Evolutionary conservation across 2,329 filamentous ascomycete species (phyloP).

Genomic region (Cladosporium sphaerospermum): DNA sequence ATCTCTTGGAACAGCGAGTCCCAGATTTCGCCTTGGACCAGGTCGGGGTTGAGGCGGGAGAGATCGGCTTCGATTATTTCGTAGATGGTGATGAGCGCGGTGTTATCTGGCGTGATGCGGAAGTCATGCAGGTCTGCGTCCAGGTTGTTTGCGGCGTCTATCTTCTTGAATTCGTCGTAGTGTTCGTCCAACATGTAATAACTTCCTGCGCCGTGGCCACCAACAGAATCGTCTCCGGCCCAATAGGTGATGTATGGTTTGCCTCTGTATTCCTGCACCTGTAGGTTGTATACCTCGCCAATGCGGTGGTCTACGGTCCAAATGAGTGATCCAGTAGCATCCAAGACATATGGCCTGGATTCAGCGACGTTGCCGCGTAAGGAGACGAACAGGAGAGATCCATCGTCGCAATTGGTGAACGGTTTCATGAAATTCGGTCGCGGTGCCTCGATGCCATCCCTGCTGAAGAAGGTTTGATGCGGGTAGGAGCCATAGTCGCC

Average conservation of each 20-base stretch:
- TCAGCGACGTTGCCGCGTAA: conserved; percentile 21
- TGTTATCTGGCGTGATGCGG: conserved; percentile 36
- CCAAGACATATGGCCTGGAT: conserved; percentile 17
- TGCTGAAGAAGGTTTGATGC: conserved; percentile 30
- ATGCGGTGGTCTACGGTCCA: conserved; percentile 18
- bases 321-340: conserved; percentile 17
- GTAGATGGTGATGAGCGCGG: conserved; percentile 41
- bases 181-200: conserved; percentile 27
- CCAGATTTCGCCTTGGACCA: conserved; percentile 30
- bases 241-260: conserved; percentile 35
- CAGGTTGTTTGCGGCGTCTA: conserved; percentile 33
- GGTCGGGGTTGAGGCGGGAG: conserved; percentile 24
- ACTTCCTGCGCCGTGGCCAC: conserved; percentile 29
- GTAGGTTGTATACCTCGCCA: conserved; percentile 31
- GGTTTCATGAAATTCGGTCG: conserved; percentile 25
- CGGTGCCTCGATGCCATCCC: conserved; percentile 29
- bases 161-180: conserved; percentile 36
- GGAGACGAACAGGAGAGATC: conserved; percentile 24
- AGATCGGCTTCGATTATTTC: conserved; percentile 25
- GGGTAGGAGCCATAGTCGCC: conserved; percentile 33
- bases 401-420: conserved; percentile 27
- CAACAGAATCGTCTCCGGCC: conserved; percentile 32
- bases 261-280: conserved; percentile 30
- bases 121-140: conserved; percentile 40
- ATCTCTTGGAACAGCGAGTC: conserved; percentile 43